Evolutionary conservation across 2,329 filamentous ascomycete genomes (phyloP).

Genomic region (Nigrograna mackinnonii): DNA sequence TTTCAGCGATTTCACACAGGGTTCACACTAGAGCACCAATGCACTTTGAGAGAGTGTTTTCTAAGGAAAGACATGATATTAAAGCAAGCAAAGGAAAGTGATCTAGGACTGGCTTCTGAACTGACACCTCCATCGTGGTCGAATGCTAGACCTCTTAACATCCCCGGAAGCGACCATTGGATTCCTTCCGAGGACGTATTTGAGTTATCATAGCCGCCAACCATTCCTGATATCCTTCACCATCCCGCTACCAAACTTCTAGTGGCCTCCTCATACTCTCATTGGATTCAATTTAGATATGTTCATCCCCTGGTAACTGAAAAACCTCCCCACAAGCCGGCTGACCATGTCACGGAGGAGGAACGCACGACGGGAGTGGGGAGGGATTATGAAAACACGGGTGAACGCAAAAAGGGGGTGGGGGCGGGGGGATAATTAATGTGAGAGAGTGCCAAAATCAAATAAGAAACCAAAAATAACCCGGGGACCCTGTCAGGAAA

Average conservation of each 20-base stretch:
- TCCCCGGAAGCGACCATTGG: constrained; percentile 32
- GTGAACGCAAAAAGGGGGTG: constrained; percentile 20
- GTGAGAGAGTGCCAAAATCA: constrained; percentile 28
- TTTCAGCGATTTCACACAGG: not conserved
- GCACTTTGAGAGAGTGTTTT: constrained; percentile 3
- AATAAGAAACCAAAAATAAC: constrained; percentile 33
- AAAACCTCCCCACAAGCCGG: constrained; percentile 46
- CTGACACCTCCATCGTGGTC: constrained; percentile 22
- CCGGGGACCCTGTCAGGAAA: constrained; percentile 25
- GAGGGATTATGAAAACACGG: constrained; percentile 22
- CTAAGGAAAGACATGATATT: constrained; percentile 17
- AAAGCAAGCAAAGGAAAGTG: constrained; percentile 17
- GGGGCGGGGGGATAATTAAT: constrained; percentile 36
- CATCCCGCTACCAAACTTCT: not conserved
- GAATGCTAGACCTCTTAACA: constrained; percentile 28
- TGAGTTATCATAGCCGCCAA: constrained; percentile 21
- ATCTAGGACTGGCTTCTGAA: constrained; percentile 4
- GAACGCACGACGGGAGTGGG: constrained; percentile 29
- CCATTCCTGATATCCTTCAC: constrained; percentile 23
- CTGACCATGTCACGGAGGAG: constrained; percentile 42
- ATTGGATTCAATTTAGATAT: constrained; percentile 37
- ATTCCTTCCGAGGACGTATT: constrained; percentile 5
- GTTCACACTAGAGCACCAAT: not conserved
- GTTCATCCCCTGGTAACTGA: constrained; percentile 40
- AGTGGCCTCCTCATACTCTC: constrained; percentile 3